These are phyloP conservation scores for Tremellales sp. DNA, from an alignment of 1,284 basidiomycete genomes.

Conservation along the genomic window DNA sequence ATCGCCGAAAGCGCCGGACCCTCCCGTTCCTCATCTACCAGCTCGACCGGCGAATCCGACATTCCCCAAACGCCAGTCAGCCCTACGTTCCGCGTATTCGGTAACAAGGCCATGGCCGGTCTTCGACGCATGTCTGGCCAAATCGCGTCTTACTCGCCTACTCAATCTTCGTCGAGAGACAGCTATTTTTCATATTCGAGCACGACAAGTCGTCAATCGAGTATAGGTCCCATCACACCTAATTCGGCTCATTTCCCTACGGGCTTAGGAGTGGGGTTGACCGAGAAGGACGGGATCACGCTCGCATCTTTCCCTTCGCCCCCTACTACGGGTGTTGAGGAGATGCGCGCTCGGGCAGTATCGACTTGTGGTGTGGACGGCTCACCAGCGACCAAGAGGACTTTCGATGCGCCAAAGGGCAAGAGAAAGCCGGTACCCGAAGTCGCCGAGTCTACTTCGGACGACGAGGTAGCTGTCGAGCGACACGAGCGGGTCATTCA, in stretches of 20 bases:
- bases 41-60: slow-evolving; percentile 10
- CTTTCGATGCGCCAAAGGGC: slow-evolving; percentile 4
- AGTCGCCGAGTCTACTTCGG: no score
- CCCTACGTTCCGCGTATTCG: slow-evolving; percentile 3
- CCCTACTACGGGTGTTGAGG: no score
- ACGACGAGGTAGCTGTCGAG: no score
- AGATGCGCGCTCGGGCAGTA: no score
- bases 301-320: no score
- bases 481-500: no score
- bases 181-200: not conserved
- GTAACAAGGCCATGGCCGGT: not conserved
- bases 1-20: not conserved
- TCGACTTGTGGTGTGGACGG: slow-evolving; percentile 8
- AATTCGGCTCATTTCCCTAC: not conserved
- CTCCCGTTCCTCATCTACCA: slow-evolving; percentile 11
- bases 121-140: not conserved
- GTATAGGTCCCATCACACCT: not conserved
- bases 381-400: slow-evolving; percentile 1
- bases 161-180: not conserved
- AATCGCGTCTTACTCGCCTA: not conserved
- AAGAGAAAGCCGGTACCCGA: slow-evolving; percentile 21
- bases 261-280: slow-evolving; percentile 7
- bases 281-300: not conserved
- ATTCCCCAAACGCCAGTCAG: slow-evolving; percentile 13
- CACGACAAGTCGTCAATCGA: not conserved